Evolutionary conservation across 2,329 filamentous ascomycete species (phyloP).

Genomic region (Fusarium tupiense): DNA sequence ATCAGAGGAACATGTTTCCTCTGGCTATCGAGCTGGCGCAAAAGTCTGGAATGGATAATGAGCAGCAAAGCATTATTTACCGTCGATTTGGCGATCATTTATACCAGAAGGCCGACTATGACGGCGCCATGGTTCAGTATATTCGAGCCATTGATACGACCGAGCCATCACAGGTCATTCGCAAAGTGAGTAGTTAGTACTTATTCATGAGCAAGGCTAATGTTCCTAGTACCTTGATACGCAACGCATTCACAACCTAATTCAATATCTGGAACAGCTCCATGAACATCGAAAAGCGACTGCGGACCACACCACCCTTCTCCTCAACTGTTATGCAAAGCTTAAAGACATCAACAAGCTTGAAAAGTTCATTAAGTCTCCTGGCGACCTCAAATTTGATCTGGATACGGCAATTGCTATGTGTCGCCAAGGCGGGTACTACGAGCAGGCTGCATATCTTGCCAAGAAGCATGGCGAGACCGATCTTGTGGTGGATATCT

Average conservation of each 20-base stretch:
- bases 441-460: slow-evolving; percentile 94
- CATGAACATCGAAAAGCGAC: slow-evolving; percentile 95
- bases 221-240: slow-evolving; percentile 83
- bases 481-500: slow-evolving; percentile 91
- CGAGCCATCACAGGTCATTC: slow-evolving; percentile 94
- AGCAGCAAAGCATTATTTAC: slow-evolving; percentile 91
- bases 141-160: slow-evolving; percentile 95
- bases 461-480: slow-evolving; percentile 94
- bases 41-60: slow-evolving; percentile 80
- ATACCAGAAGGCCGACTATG: slow-evolving; percentile 95
- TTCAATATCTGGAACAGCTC: slow-evolving; percentile 95
- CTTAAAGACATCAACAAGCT: slow-evolving; percentile 96
- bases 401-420: slow-evolving; percentile 96
- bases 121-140: slow-evolving; percentile 99
- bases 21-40: slow-evolving; percentile 92
- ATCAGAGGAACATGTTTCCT: slow-evolving; percentile 91
- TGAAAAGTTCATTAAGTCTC: slow-evolving; percentile 95
- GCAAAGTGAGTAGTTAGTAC: slow-evolving; percentile 68
- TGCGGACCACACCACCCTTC: slow-evolving; percentile 91
- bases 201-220: slow-evolving; percentile 38
- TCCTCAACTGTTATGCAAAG: slow-evolving; percentile 98
- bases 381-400: slow-evolving; percentile 94
- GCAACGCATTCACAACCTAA: slow-evolving; percentile 95
- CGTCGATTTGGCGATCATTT: slow-evolving; percentile 93
- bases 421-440: slow-evolving; percentile 97